Base-by-base conservation (phyloP, 768 basidiomycete species). In the Clathrus columnatus region DNA sequence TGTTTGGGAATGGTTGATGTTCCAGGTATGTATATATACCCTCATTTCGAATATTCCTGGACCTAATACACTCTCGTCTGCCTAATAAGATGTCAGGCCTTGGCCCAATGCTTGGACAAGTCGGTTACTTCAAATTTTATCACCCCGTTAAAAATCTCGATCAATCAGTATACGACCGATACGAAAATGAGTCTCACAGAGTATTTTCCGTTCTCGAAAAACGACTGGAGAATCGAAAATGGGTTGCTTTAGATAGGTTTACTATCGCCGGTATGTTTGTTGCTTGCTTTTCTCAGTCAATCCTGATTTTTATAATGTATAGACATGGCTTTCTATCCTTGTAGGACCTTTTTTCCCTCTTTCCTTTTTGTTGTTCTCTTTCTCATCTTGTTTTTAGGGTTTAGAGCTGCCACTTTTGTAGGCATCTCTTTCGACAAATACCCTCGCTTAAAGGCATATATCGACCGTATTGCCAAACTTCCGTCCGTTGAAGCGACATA, bases 131-230 rank as follows among this genome's bases (percentile, higher is more conserved):
- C 60, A 46, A 43, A 29, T 52, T 49, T 46, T 54, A 20, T 48
- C 60, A 61, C 52, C 42, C 54, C 1, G 61, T 61, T 57, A 51
- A 60, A 23, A 21, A 61, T 27, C 44, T 53, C 36, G 41, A 53
- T 45, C 61, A 60, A 10, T 54, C 50, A 6, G 61, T 58, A 17
- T 36, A 61, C 21, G 49, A 59, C 46, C 29, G 61, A 17, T 62
- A 59, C 50, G 48, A 61, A 43, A 55, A 60, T 21, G 61, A 62
- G 45, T 54, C 53, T 42, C 42, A 50, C 29, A 57, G 61, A 21
- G 51, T 62, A 29, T 53, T 57, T 21, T 58, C 55, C 18, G 61
- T 62, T 1, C 47, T 62, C 5, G 55, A 62, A 23, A 53, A 57
- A 21, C 49, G 56, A 14, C 56, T 62, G 7, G 36, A 30, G n/a